Conservation (phyloP, 495 filamentous ascomycete species). For the Lineolata rhizophorae region DNA sequence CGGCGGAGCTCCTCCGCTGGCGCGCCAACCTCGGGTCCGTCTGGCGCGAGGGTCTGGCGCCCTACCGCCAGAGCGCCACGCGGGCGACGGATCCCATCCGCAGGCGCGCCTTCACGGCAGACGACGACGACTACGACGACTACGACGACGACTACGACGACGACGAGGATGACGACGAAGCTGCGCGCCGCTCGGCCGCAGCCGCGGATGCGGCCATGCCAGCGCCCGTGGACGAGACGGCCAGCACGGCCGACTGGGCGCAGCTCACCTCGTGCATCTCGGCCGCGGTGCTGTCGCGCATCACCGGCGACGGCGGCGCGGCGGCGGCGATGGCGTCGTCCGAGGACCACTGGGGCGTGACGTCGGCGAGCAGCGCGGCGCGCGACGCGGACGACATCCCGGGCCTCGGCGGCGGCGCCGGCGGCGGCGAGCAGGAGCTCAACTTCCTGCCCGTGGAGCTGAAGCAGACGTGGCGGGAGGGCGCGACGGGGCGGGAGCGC, state of each 20-base stretch:
- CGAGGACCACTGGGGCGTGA: constrained; percentile 27
- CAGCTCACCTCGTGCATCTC: constrained; percentile 29
- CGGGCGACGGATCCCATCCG: neutral
- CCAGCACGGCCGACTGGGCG: constrained; percentile 18
- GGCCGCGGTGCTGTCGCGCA: constrained; percentile 21
- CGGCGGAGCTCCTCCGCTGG: constrained; percentile 14
- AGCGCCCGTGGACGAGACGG: no score
- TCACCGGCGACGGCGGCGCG: no score
- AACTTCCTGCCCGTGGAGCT: constrained; percentile 30
- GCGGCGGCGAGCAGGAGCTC: constrained; percentile 18
- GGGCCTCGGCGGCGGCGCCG: constrained; percentile 12
- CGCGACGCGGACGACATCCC: constrained; percentile 23
- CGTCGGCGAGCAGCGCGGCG: constrained; percentile 22
- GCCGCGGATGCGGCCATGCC: no score
- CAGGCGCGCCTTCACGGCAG: no score
- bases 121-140: no score
- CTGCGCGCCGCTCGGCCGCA: no score
- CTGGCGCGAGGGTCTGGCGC: constrained; percentile 21
- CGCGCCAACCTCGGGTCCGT: constrained; percentile 22
- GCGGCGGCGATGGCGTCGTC: no score
- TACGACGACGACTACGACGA: constrained; percentile 2
- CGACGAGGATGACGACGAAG: constrained; percentile 11
- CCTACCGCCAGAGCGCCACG: constrained; percentile 17
- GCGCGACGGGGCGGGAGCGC: constrained; percentile 45
- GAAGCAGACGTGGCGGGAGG: constrained; percentile 41